Conservation (phyloP, 2,329 filamentous ascomycete genomes). For the Sarocladium strictum region DNA sequence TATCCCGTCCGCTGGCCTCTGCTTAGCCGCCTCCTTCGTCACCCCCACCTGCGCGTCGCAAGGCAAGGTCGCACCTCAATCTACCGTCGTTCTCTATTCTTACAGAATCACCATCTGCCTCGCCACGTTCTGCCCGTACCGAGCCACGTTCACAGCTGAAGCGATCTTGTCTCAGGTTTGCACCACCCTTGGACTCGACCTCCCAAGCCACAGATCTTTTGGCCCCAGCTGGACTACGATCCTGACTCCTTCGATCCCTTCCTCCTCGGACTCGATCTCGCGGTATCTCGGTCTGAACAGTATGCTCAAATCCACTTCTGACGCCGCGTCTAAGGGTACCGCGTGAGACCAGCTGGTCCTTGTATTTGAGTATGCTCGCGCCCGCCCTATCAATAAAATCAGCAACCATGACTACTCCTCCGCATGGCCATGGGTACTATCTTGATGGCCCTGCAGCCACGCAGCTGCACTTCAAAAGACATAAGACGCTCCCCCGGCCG, state of each 20-base stretch:
- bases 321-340: not conserved
- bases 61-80: not conserved
- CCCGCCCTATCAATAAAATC: conserved; percentile 20
- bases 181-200: no score
- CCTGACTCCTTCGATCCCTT: not conserved
- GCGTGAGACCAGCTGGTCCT: conserved; percentile 8
- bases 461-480: conserved; percentile 38
- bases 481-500: conserved; percentile 37
- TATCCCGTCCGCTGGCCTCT: not conserved
- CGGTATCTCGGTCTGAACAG: conserved; percentile 13
- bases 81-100: not conserved
- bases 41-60: conserved; percentile 4
- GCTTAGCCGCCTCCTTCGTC: not conserved
- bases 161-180: conserved; percentile 1
- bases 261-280: not conserved
- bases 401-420: conserved; percentile 27
- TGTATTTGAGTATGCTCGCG: conserved; percentile 20
- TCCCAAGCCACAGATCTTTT: no score
- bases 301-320: conserved; percentile 17
- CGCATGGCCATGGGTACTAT: conserved; percentile 22
- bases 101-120: not conserved
- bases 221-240: not conserved
- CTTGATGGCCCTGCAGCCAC: conserved; percentile 20
- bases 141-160: not conserved
- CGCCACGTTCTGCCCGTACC: not conserved